Evolutionary conservation across 305 asterid genomes (phyloP), one percentile per base, ranked within the genome.

Genomic region (Rubia tinctorum): DNA sequence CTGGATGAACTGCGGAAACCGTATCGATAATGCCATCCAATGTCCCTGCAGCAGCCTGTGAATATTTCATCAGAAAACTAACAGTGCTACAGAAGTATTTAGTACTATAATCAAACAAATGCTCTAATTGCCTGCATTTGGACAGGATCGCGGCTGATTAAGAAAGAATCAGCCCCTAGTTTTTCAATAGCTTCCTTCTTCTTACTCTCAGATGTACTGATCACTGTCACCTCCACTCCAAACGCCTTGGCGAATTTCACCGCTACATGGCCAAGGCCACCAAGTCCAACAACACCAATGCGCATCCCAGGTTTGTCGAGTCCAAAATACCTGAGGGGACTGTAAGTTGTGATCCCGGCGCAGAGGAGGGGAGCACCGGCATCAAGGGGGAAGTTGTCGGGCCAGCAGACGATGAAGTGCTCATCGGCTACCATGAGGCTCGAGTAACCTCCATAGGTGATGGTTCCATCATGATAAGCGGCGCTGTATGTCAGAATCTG

Each of bases 381-480:
- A 42, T 69, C 82, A 53, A 78, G 78, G 18, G 77, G 75, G 13
- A 78, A 14, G 5, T 55, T 70, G 1, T 78, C 70, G 0, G 82
- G 82, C 72, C 77, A 69, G 27, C 23, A 72, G 45, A 78, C 7
- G 7, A 61, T 72, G 37, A 73, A 78, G 34, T 69, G 78, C 44
- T 74, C 82, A 22, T 78, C 68, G 3, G 40, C 71, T 1, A 78
- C 75, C 75, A 74, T 73, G 55, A 69, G 59, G 27, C 71, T 60
- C 4, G 78, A 78, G 22, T 73, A 78, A 2, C 82, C 82, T 64
- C 82, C 78, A 37, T 40, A 70, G 1, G 18, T 51, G 58, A 51
- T 51, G 58, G 22, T 14, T 9, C 91, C 91, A 11, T 88, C 90
- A 4, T 44, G 12, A 77, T 51, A 51, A 17, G 58, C 6, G 61